Base-by-base conservation (phyloP, 805 yeast species). In the Saturnispora besseyi region DNA sequence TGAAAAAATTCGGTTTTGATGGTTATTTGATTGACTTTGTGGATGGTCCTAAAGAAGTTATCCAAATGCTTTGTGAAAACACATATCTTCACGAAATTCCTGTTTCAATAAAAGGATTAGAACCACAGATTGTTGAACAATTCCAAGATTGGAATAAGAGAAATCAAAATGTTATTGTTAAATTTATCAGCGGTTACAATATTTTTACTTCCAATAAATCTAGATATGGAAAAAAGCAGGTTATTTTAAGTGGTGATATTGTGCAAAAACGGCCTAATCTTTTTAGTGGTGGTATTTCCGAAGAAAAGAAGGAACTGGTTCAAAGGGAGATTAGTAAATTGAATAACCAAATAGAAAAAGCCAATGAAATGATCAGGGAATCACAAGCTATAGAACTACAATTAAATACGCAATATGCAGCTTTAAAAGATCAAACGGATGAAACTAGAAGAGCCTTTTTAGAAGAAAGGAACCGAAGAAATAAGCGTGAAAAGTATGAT, bases 21-120 rank as follows among this genome's bases (percentile, higher is more conserved):
- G 93, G 96, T 1, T 87, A 78, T 59, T 56, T 89, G 26, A 64
- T 76, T 2, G 96, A 93, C 57, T 78, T 78, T 54, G 59, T 91
- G 2, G 64, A 67, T 2, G 98, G 96, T 0, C 96, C 96, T 1
- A 59, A 64, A 5, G 75, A 76, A 9, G 95, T 91, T 1, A 61
- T 87, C 46, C 72, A 74, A 48, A 87, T 85, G 88, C 71, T 90
- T 31, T 79, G 84, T 55, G 81, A 77, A 53, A 66, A 66, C 34
- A 72, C 75, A 42, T 64, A 68, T 36, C 62, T 80, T 15, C 73
- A 79, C 53, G 62, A 64, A 48, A 77, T 87, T 29, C 96, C 97
- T 0, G 81, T 84, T 5, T 61, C 86, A 0, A 64, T 68, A 13
- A 66, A 61, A n/a, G 75, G 73, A 2, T 61, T 83, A 36, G 33